A percentile compares a stretch with the other conserved stretches of the same genome.
These are phyloP conservation scores for Colletotrichum tropicicola DNA, from an alignment of 2,329 filamentous ascomycete genomes.

Conservation along the genomic window DNA sequence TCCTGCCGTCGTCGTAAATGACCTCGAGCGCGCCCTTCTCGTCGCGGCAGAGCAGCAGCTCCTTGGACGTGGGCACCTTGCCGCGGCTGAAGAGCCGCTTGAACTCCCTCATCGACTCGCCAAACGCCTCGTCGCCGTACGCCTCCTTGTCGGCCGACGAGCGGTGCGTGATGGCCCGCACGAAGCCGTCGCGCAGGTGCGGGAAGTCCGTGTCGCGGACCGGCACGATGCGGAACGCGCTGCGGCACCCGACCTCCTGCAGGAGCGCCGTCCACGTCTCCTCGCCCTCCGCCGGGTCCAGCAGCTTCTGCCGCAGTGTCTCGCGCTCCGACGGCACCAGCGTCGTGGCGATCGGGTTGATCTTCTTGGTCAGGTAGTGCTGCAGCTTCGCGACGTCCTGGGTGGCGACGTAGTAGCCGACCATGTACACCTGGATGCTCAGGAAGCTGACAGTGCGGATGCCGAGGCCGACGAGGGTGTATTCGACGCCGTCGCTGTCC, in stretches of 20 bases:
- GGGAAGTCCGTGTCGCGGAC: slow-evolving; percentile 95
- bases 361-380: slow-evolving; percentile 75
- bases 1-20: slow-evolving; percentile 67
- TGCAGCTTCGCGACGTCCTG: slow-evolving; percentile 85
- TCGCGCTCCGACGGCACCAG: slow-evolving; percentile 86
- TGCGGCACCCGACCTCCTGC: slow-evolving; percentile 73
- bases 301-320: slow-evolving; percentile 71
- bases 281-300: slow-evolving; percentile 75
- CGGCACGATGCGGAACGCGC: slow-evolving; percentile 83
- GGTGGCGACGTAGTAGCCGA: slow-evolving; percentile 90
- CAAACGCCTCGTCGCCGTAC: slow-evolving; percentile 79
- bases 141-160: slow-evolving; percentile 65
- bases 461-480: slow-evolving; percentile 88
- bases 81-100: slow-evolving; percentile 83
- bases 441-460: slow-evolving; percentile 91
- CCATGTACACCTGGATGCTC: slow-evolving; percentile 91
- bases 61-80: slow-evolving; percentile 81
- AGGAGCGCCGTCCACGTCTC: slow-evolving; percentile 80
- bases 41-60: slow-evolving; percentile 78
- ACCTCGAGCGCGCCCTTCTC: slow-evolving; percentile 72
- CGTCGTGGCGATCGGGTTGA: slow-evolving; percentile 82
- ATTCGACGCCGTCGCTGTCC: slow-evolving; percentile 67
- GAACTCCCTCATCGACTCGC: slow-evolving; percentile 78
- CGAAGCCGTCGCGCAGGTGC: slow-evolving; percentile 91
- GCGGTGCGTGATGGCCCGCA: slow-evolving; percentile 82